Evolutionary conservation across 306 rosid genomes (phyloP).

Genomic region (Ormosia emarginata): DNA sequence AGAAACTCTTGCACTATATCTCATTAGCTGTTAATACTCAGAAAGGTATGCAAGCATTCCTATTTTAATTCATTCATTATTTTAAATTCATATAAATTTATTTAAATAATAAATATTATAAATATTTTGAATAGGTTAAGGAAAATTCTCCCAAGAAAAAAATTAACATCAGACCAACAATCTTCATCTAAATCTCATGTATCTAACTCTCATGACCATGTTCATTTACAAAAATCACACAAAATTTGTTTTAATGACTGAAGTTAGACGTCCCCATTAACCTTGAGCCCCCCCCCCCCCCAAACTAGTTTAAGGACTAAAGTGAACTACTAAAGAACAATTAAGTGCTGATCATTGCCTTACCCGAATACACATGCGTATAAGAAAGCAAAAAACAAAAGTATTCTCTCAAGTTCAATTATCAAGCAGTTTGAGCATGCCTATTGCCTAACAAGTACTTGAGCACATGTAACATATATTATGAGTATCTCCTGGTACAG

Average conservation of each 20-base stretch:
- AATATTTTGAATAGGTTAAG: background rate
- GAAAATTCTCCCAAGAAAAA: background rate
- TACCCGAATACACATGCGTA: background rate
- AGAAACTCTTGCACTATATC: no score
- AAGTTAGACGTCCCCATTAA: background rate
- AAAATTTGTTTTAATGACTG: no score
- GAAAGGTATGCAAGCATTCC: background rate
- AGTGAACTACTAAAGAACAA: background rate
- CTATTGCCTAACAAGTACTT: conserved; percentile 10
- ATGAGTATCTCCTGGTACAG: background rate
- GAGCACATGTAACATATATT: background rate
- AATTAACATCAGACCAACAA: no score
- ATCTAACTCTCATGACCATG: background rate
- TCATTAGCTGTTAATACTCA: background rate
- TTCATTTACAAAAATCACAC: no score
- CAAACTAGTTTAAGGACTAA: background rate
- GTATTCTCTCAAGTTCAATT: background rate
- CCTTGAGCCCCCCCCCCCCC: background rate
- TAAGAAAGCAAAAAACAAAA: background rate
- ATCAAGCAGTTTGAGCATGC: conserved; percentile 9
- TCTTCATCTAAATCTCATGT: no score
- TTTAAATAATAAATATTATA: no score
- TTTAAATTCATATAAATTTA: background rate
- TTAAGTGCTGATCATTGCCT: background rate
- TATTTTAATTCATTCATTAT: background rate